These are phyloP conservation scores for Yamadazyma endophytica DNA, from an alignment of 805 yeast genomes.

Conservation along the genomic window DNA sequence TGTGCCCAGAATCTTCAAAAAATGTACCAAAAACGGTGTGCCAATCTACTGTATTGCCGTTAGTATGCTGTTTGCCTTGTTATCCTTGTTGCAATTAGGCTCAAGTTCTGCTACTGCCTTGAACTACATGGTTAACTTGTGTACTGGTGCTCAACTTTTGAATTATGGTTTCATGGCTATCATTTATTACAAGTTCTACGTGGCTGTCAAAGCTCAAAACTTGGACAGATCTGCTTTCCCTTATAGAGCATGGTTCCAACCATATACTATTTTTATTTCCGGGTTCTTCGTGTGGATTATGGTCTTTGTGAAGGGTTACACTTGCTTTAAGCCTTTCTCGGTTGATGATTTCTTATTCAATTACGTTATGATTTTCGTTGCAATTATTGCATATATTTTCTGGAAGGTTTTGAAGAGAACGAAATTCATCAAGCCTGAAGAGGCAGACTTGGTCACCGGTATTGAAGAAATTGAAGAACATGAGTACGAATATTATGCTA, in stretches of 20 bases:
- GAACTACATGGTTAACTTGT: constrained; percentile 43
- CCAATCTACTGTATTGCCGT: constrained; percentile 26
- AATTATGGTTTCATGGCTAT: constrained; percentile 44
- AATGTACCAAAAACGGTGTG: constrained; percentile 14
- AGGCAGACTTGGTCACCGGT: constrained; percentile 44
- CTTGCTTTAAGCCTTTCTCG: constrained; percentile 67
- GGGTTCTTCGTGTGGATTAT: constrained; percentile 29
- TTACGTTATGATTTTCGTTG: constrained; percentile 65
- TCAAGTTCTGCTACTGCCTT: constrained; percentile 31
- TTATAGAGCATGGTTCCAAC: constrained; percentile 41
- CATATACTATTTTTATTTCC: constrained; percentile 32
- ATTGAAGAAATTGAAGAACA: constrained; percentile 48
- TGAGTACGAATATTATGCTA: constrained; percentile 39
- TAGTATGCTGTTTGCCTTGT: constrained; percentile 20
- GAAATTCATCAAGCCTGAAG: constrained; percentile 36
- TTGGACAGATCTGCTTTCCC: constrained; percentile 35
- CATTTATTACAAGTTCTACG: constrained; percentile 39
- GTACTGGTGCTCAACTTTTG: constrained; percentile 45
- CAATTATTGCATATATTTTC: constrained; percentile 23
- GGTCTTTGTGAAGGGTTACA: constrained; percentile 64
- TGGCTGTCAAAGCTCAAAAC: constrained; percentile 37
- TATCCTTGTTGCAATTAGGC: constrained; percentile 27
- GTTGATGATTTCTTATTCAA: constrained; percentile 59
- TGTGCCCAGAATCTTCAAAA: constrained; percentile 15
- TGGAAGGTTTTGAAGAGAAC: constrained; percentile 38